These are phyloP conservation scores for Escovopsis sp. DNA, from an alignment of 2,329 filamentous ascomycete species.

Conservation along the genomic window DNA sequence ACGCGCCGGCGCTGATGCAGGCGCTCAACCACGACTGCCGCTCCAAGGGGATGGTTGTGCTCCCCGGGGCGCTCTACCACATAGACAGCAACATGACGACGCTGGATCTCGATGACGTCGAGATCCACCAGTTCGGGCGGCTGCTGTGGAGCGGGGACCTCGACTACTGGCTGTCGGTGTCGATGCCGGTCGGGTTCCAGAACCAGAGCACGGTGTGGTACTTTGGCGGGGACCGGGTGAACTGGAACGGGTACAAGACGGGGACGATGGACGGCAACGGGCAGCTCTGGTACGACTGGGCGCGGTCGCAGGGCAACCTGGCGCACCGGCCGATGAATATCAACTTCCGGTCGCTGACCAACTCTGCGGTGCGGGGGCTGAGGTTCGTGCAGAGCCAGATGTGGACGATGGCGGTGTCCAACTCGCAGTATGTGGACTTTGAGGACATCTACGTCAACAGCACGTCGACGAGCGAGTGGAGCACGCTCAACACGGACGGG, in stretches of 20 bases:
- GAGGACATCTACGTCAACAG: slow-evolving; percentile 40
- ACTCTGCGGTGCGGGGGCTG: slow-evolving; percentile 32
- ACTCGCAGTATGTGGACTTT: slow-evolving; percentile 30
- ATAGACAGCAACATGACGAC: slow-evolving; percentile 23
- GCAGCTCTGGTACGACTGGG: slow-evolving; percentile 43
- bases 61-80: slow-evolving; percentile 20
- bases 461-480: slow-evolving; percentile 19
- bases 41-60: slow-evolving; percentile 16
- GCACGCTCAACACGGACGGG: slow-evolving; percentile 26
- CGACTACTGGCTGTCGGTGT: slow-evolving; percentile 36
- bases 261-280: slow-evolving; percentile 46
- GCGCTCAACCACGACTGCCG: slow-evolving; percentile 19
- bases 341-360: slow-evolving; percentile 26
- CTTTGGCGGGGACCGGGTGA: slow-evolving; percentile 37
- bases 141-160: slow-evolving; percentile 30
- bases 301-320: slow-evolving; percentile 28
- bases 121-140: slow-evolving; percentile 28
- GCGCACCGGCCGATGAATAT: slow-evolving; percentile 38
- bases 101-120: slow-evolving; percentile 17
- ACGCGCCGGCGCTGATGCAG: slow-evolving; percentile 16
- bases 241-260: slow-evolving; percentile 31
- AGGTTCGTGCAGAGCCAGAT: slow-evolving; percentile 43
- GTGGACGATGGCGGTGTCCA: slow-evolving; percentile 42
- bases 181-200: slow-evolving; percentile 37
- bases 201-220: slow-evolving; percentile 40